Evolutionary conservation across 2,329 filamentous ascomycete species (phyloP).

Genomic region (Diaporthe ampelina): DNA sequence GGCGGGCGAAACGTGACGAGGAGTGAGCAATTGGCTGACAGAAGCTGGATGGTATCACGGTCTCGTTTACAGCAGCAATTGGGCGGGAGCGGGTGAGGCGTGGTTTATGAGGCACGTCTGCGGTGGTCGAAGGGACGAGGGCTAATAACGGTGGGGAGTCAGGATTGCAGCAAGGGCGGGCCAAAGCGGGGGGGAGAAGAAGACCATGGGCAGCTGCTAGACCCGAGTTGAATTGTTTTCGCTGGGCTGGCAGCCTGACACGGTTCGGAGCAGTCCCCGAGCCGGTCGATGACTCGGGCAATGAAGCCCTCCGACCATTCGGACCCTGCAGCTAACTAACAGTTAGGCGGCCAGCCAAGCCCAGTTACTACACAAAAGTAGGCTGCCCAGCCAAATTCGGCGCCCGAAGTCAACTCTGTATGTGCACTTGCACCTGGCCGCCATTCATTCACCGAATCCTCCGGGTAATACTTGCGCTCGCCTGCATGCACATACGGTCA

Average conservation of each 20-base stretch:
- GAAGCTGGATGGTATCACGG: neutral
- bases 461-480: neutral
- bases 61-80: neutral
- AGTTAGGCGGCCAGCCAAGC: neutral
- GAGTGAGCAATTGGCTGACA: slow-evolving; percentile 8
- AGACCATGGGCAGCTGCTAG: neutral
- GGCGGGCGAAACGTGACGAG: neutral
- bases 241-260: slow-evolving; percentile 9
- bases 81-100: neutral
- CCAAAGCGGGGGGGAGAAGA: neutral
- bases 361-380: neutral
- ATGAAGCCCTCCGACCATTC: neutral
- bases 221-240: neutral
- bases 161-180: neutral
- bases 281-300: slow-evolving; percentile 18
- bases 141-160: neutral
- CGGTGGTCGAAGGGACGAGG: neutral
- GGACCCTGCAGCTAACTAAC: neutral
- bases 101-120: slow-evolving; percentile 10
- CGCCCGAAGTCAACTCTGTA: neutral
- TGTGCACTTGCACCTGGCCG: neutral
- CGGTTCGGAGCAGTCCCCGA: neutral
- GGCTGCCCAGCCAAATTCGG: neutral
- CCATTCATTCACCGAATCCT: slow-evolving; percentile 1
- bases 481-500: neutral